Evolutionary conservation across 441 rosid genomes (phyloP), one percentile per base, ranked within the genome.

Genomic region (Geranium incanum): DNA sequence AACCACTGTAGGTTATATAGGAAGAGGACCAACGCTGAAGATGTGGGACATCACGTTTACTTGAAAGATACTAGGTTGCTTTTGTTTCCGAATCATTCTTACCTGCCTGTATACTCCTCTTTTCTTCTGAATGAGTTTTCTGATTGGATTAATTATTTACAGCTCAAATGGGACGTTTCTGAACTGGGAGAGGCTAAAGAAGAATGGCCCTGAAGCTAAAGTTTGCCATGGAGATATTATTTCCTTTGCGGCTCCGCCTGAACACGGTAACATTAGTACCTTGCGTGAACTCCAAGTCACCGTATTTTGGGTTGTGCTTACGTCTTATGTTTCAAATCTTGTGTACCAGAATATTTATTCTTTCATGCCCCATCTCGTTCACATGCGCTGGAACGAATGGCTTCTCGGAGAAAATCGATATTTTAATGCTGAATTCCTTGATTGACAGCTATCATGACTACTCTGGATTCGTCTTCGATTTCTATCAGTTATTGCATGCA

Each of bases 131-230:
- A 38, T 18, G 38, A 1, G 28, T 72, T 68, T 21, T 48, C 43
- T 48, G 18, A 71, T 71, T 36, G 5, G 52, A 68, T 75, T 55
- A 41, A 52, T 48, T 5, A 50, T 74, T 66, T 76, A 73, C 79
- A 94, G 99, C 84, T 84, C 94, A 3, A 94, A 94, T 71, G 99
- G 99, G 63, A 92, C 97, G 0, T 92, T 72, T 79, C 79, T 88
- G 68, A 94, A 92, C 36, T 92, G 97, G 97, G 86, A 83, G 79
- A 90, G 75, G 81, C 69, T 94, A 86, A 80, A 59, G 71, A 94
- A 88, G 87, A 86, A 78, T 59, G 75, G 85, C 13, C 85, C 89
- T 66, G 94, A 83, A 80, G 78, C 70, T 36, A 82, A 87, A 69
- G 78, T 94, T 75, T 84, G 74, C 66, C 97, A 92, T 68, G 99